A percentile compares a stretch with the other conserved stretches of the same genome.
Evolutionary conservation across 2,329 filamentous ascomycete genomes (phyloP).

Genomic region (Pezicula radicicola): DNA sequence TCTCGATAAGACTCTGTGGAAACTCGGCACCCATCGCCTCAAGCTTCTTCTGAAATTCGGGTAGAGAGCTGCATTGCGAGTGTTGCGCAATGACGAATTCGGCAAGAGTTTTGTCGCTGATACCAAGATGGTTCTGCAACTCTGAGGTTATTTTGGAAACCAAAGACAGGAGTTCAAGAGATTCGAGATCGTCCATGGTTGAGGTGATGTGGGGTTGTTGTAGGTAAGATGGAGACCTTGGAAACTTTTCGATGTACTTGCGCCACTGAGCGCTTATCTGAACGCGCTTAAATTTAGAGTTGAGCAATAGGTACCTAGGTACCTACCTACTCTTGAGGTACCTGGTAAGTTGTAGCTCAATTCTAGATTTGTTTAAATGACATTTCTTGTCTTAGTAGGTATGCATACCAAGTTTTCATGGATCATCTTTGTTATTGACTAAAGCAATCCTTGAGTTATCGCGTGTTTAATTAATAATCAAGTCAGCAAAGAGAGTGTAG

Average conservation of each 20-base stretch:
- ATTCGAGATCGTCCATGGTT: conserved; percentile 64
- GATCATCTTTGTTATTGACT: no score
- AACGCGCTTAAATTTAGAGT: no score
- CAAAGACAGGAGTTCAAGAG: conserved; percentile 88
- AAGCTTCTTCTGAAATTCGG: conserved; percentile 74
- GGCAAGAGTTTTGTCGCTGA: conserved; percentile 90
- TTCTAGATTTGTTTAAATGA: no score
- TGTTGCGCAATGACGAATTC: conserved; percentile 96
- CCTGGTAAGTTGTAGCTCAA: no score
- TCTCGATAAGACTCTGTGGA: conserved; percentile 82
- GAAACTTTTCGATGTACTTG: background rate
- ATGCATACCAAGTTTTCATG: no score
- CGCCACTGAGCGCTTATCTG: no score
- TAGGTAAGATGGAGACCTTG: background rate
- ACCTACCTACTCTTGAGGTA: no score
- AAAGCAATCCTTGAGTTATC: no score
- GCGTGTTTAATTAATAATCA: background rate
- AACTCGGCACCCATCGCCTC: conserved; percentile 78
- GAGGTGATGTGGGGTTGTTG: conserved; percentile 4
- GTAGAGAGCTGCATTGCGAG: conserved; percentile 64
- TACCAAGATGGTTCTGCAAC: conserved; percentile 87
- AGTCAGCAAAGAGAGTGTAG: background rate
- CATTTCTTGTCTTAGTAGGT: no score
- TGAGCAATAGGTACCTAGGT: no score
- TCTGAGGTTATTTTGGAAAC: conserved; percentile 94